Conservation (phyloP, 1,284 basidiomycete genomes). For the Leccinum pachyderme region DNA sequence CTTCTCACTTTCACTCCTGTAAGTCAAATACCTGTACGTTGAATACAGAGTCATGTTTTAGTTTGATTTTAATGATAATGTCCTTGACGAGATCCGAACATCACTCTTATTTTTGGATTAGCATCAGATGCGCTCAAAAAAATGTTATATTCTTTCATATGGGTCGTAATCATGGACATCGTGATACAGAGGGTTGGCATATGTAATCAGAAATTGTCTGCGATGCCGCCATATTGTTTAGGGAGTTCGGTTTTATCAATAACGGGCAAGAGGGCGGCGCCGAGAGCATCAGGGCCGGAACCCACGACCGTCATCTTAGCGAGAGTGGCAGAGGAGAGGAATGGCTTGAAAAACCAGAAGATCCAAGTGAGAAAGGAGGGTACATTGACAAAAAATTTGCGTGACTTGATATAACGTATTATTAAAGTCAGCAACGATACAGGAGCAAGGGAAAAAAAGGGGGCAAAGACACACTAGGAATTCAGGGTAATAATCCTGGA, state of each 20-base stretch:
- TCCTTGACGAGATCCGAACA: background rate
- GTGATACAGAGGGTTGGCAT: background rate
- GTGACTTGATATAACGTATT: conserved; percentile 41
- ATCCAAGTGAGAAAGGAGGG: conserved; percentile 73
- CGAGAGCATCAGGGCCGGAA: conserved; percentile 52
- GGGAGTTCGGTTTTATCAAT: conserved; percentile 61
- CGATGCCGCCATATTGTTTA: conserved; percentile 65
- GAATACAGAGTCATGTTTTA: background rate
- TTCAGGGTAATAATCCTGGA: conserved; percentile 74
- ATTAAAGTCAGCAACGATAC: background rate
- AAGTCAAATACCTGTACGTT: background rate
- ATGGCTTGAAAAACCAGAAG: conserved; percentile 78
- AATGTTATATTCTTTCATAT: background rate
- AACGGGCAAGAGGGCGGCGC: conserved; percentile 52
- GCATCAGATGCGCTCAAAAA: no score
- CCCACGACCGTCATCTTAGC: conserved; percentile 81
- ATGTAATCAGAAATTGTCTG: conserved; percentile 21
- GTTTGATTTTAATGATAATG: background rate
- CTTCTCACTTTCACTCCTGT: background rate
- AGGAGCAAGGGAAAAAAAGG: background rate
- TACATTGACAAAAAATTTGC: conserved; percentile 79
- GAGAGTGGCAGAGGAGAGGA: conserved; percentile 65
- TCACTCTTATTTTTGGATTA: background rate
- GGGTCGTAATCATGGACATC: background rate
- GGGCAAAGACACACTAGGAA: conserved; percentile 51